These are phyloP conservation scores for Tranzscheliella williamsii DNA, from an alignment of 1,284 basidiomycete genomes.

Conservation along the genomic window DNA sequence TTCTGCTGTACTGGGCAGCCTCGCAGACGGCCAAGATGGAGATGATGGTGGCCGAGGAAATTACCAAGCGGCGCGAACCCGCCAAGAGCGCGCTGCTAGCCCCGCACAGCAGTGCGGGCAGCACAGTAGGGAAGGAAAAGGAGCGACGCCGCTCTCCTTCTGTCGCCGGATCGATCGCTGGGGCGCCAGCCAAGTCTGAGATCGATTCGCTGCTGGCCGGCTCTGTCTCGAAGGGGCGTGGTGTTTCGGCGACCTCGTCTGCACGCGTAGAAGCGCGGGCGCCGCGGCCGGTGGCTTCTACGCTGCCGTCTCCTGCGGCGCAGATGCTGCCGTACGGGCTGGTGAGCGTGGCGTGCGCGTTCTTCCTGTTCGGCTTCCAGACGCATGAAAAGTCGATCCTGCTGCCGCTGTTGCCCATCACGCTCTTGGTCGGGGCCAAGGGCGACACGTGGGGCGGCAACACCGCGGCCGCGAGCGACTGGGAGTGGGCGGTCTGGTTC, in stretches of 20 bases:
- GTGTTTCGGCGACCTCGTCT: slow-evolving; percentile 6
- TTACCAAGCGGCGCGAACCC: neutral
- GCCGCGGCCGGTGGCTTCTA: slow-evolving; percentile 66
- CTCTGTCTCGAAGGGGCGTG: slow-evolving; percentile 19
- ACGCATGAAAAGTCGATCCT: slow-evolving; percentile 92
- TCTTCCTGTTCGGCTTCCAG: slow-evolving; percentile 94
- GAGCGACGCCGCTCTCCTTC: slow-evolving; percentile 23
- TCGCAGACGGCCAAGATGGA: slow-evolving; percentile 52
- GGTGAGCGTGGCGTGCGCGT: slow-evolving; percentile 67
- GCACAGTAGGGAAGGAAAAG: slow-evolving; percentile 1
- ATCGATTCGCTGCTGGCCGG: slow-evolving; percentile 46
- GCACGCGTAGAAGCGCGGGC: neutral
- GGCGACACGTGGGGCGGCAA: slow-evolving; percentile 60
- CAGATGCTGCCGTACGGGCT: slow-evolving; percentile 57
- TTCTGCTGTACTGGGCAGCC: slow-evolving; percentile 48
- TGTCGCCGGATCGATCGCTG: slow-evolving; percentile 23
- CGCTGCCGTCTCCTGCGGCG: slow-evolving; percentile 69
- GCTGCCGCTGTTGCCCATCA: slow-evolving; percentile 82
- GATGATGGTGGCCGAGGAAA: slow-evolving; percentile 43
- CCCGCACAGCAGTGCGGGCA: slow-evolving; percentile 2
- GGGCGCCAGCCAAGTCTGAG: slow-evolving; percentile 17
- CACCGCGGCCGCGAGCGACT: slow-evolving; percentile 66
- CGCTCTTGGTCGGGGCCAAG: slow-evolving; percentile 72
- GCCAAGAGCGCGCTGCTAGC: neutral
- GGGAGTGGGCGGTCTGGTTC: slow-evolving; percentile 75